Conservation (phyloP, 2,329 filamentous ascomycete genomes). For the Sarocladium kiliense region DNA sequence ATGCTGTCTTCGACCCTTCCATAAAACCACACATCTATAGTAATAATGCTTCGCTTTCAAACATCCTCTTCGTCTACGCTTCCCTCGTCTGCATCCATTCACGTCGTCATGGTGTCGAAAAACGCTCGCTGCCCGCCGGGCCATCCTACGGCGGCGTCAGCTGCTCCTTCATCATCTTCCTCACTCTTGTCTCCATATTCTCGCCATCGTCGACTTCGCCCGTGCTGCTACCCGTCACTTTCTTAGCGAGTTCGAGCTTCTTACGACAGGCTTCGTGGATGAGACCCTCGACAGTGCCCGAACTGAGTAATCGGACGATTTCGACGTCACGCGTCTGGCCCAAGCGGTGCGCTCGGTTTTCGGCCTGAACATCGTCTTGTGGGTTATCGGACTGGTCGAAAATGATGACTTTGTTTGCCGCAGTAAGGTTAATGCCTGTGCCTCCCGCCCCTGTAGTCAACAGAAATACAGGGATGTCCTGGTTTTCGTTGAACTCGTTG, state of each 20-base stretch:
- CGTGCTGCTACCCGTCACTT: constrained; percentile 39
- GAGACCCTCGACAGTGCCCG: constrained; percentile 83
- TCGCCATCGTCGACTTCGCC: constrained; percentile 24
- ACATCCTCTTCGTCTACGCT: no score
- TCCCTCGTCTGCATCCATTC: no score
- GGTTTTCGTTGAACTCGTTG: constrained; percentile 75
- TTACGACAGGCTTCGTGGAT: constrained; percentile 88
- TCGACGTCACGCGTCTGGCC: constrained; percentile 90
- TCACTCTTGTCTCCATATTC: constrained; percentile 39
- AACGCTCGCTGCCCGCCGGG: not conserved
- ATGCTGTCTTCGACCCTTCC: no score
- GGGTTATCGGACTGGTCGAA: constrained; percentile 98
- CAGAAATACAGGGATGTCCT: constrained; percentile 81
- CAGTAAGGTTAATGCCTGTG: constrained; percentile 94
- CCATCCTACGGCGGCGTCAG: constrained; percentile 32
- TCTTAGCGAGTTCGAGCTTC: constrained; percentile 80
- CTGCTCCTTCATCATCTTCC: constrained; percentile 36
- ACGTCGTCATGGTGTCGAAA: not conserved
- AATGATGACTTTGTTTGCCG: constrained; percentile 95
- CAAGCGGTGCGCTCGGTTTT: constrained; percentile 92
- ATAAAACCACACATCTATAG: no score
- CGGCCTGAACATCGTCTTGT: constrained; percentile 96
- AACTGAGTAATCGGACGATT: constrained; percentile 77
- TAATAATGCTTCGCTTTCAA: no score
- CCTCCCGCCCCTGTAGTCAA: constrained; percentile 91